Base-by-base conservation (phyloP, 1,139 yeast species). In the Geotrichum citri-aurantii region DNA sequence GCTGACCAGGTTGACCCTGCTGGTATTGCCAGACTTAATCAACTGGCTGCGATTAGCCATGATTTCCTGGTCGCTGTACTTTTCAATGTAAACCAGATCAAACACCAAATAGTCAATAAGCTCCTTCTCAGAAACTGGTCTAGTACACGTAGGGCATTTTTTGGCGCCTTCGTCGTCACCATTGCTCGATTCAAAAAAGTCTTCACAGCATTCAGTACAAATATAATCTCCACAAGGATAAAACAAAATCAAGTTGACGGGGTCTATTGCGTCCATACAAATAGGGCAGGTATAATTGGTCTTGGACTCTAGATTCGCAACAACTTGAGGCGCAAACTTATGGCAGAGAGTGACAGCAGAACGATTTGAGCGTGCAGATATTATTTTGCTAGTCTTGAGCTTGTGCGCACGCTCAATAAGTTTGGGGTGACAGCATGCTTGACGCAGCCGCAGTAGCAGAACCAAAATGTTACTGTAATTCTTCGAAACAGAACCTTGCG, bases 371-470 rank as follows among this genome's bases (percentile, higher is more conserved):
- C 54, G 51, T 27, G 62, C 55, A 10, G 59, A 44, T 48, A 56
- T 52, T 7, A 56, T 40, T 52, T 56, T 58, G 26, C 26, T 42
- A 8, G 59, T 40, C 40, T 58, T 60, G 3, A 58, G 24, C n/a
- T 33, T 52, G 53, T 64, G 82, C 27, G 92, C 92, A 57, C 87
- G 77, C 62, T 83, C 81, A 48, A 90, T 93, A 59, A 93, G 75
- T 65, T 81, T 85, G 50, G 85, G 83, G 71, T 93, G 99, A 66
- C 92, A 85, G 69, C 97, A 89, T 1, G 97, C 95, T 73, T 93
- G 98, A 62, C 99, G 79, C 66, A 93, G 77, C 56, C 98, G 79
- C 54, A 93, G 74, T 61, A 93, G 77, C 66, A 92, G 74, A 0
- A 91, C 85, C 65, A 93, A 79, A 59, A 90, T 84, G 60, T 80